Conservation (phyloP, 2,329 filamentous ascomycete genomes). For the Gremmenia infestans region DNA sequence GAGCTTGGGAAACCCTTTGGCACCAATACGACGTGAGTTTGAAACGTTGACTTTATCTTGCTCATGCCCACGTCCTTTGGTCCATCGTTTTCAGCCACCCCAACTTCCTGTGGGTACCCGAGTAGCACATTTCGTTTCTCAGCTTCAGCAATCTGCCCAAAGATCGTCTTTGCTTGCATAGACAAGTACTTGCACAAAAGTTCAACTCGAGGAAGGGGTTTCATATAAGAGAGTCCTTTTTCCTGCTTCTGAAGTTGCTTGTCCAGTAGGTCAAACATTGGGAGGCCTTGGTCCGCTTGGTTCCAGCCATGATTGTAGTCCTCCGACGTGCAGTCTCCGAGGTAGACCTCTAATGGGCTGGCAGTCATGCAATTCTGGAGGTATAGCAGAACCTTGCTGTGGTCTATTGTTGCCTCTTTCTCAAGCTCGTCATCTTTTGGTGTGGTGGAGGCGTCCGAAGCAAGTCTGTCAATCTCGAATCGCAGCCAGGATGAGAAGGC, state of each 20-base stretch:
- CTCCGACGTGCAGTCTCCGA: conserved; percentile 46
- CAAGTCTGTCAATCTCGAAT: conserved; percentile 74
- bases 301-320: conserved; percentile 45
- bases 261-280: conserved; percentile 43
- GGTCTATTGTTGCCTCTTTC: conserved; percentile 71
- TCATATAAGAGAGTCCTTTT: conserved; percentile 35
- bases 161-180: conserved; percentile 54
- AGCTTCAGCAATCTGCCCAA: conserved; percentile 63
- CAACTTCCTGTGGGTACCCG: conserved; percentile 41
- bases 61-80: conserved; percentile 27
- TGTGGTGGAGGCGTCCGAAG: conserved; percentile 54
- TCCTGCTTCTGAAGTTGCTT: conserved; percentile 29
- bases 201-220: conserved; percentile 55
- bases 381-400: conserved; percentile 68
- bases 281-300: conserved; percentile 40
- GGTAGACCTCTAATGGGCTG: conserved; percentile 61
- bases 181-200: conserved; percentile 57
- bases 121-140: conserved; percentile 65
- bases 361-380: conserved; percentile 64
- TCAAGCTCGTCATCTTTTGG: conserved; percentile 68
- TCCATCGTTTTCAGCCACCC: conserved; percentile 10
- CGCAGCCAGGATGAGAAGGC: conserved; percentile 81
- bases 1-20: conserved; percentile 17
- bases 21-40: conserved; percentile 22
- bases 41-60: conserved; percentile 17